phyloP scores from a whole-genome alignment of 2,329 filamentous ascomycete genomes.

The Chrysoporthe deuterocubensis region DNA sequence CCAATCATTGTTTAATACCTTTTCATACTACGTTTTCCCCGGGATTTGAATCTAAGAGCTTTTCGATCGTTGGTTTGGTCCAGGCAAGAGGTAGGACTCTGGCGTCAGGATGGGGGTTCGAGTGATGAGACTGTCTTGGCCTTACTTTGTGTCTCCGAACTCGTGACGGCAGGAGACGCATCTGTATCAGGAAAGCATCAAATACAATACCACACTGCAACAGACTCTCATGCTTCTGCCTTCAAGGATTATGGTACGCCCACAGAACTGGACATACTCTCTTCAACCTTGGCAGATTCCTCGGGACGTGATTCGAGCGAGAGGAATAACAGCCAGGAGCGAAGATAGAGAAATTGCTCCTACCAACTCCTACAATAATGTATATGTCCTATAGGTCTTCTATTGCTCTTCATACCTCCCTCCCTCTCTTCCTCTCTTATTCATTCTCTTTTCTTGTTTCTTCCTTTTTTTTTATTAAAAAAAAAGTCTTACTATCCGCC shows the following conservation, averaged over 20 bases:
- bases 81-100: slow-evolving; percentile 24
- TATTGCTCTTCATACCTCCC: too few species aligned
- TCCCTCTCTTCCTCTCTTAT: too few species aligned
- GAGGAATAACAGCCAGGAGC: too few species aligned
- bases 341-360: too few species aligned
- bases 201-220: slow-evolving; percentile 18
- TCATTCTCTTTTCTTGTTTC: not conserved
- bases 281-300: not conserved
- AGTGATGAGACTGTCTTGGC: slow-evolving; percentile 23
- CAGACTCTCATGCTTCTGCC: not conserved
- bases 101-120: slow-evolving; percentile 24
- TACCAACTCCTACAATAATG: too few species aligned
- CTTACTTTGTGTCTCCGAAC: slow-evolving; percentile 8
- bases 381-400: too few species aligned
- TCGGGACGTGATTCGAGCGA: not conserved
- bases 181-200: not conserved
- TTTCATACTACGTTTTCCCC: slow-evolving; percentile 32
- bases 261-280: not conserved
- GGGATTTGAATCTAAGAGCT: slow-evolving; percentile 31
- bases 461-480: not conserved
- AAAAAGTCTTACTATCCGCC: not conserved
- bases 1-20: slow-evolving; percentile 40
- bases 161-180: not conserved
- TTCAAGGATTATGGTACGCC: not conserved
- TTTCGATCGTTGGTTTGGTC: slow-evolving; percentile 25